phyloP scores from a whole-genome alignment of 371 early-diverging fungal genomes.

The Parasitella parasitica region DNA sequence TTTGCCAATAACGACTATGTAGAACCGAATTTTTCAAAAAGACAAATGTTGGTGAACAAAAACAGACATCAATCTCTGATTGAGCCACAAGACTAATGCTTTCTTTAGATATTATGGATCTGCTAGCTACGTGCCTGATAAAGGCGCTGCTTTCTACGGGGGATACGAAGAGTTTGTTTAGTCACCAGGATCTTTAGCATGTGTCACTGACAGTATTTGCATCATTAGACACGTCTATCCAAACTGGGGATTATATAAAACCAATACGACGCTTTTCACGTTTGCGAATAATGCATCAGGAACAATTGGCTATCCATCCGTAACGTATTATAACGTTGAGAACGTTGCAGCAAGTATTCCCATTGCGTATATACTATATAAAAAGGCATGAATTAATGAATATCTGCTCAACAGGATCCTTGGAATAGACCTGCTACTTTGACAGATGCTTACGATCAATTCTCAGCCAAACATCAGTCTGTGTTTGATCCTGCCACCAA shows the following conservation, averaged over 20 bases:
- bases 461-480: neutral
- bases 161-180: slow-evolving; percentile 2
- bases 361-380: too few species aligned
- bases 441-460: neutral
- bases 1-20: neutral
- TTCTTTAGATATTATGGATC: slow-evolving; percentile 1
- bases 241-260: too few species aligned
- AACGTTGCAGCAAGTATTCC: too few species aligned
- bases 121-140: neutral
- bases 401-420: neutral
- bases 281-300: too few species aligned
- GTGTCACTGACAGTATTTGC: too few species aligned
- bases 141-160: slow-evolving; percentile 3
- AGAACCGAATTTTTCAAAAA: neutral
- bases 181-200: too few species aligned
- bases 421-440: neutral
- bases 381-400: too few species aligned
- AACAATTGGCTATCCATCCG: too few species aligned
- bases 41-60: neutral
- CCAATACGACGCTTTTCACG: too few species aligned
- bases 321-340: too few species aligned
- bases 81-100: neutral
- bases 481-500: neutral
- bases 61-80: neutral
- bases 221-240: too few species aligned